Conservation (phyloP, 805 yeast species). For the Cyberlindnera bimundalis region DNA sequence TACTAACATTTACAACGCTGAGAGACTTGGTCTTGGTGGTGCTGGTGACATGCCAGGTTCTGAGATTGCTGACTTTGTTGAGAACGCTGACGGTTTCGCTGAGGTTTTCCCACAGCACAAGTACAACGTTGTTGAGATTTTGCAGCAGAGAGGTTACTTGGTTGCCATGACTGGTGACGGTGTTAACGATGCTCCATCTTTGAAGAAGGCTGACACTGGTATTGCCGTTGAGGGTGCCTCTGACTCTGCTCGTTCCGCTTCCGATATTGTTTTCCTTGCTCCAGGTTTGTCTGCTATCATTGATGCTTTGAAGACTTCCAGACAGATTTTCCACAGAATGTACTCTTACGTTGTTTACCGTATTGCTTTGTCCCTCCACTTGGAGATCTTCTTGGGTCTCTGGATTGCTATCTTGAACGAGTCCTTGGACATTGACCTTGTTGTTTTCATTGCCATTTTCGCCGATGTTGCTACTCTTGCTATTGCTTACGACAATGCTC, state of each 20-base stretch:
- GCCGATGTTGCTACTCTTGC: constrained; percentile 97
- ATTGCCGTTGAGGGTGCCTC: constrained; percentile 98
- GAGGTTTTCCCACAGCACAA: constrained; percentile 98
- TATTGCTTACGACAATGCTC: constrained; percentile 97
- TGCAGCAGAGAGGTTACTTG: constrained; percentile 93
- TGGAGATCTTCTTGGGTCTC: constrained; percentile 91
- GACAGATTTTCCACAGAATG: constrained; percentile 99
- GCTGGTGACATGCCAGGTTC: constrained; percentile 94
- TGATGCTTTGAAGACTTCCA: constrained; percentile 90
- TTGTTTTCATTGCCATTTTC: constrained; percentile 94
- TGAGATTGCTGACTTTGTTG: constrained; percentile 95
- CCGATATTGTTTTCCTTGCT: constrained; percentile 92
- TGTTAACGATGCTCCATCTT: constrained; percentile 97
- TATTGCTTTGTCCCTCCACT: constrained; percentile 91
- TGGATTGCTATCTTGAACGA: constrained; percentile 94
- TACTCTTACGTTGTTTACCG: constrained; percentile 97
- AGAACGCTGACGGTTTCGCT: constrained; percentile 97
- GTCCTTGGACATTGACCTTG: constrained; percentile 82
- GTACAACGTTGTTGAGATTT: constrained; percentile 91
- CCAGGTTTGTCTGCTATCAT: constrained; percentile 94
- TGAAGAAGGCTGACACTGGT: constrained; percentile 95
- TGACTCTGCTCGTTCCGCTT: constrained; percentile 96
- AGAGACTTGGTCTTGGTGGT: constrained; percentile 93
- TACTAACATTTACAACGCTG: constrained; percentile 95
- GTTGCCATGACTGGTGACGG: constrained; percentile 99